Evolutionary conservation across 1,139 yeast genomes (phyloP).

Genomic region (Diutina mesorugosa): DNA sequence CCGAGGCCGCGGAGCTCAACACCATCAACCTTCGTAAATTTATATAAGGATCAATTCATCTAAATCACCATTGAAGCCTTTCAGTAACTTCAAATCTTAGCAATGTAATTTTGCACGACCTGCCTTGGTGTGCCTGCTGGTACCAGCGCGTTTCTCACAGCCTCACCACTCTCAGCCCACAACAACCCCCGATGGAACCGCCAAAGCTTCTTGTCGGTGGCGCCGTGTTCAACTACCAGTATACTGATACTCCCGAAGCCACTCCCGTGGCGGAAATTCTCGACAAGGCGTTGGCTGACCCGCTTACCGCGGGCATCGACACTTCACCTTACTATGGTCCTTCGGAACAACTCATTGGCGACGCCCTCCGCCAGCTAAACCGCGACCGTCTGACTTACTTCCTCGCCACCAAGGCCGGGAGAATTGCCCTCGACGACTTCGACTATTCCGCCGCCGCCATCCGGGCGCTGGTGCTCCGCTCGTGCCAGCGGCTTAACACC

Average conservation of each 20-base stretch:
- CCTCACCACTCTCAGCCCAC: neutral
- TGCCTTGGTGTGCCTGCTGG: too few species aligned
- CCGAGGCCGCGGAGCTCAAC: too few species aligned
- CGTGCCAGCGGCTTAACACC: slow-evolving; percentile 53
- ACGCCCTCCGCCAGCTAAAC: slow-evolving; percentile 36
- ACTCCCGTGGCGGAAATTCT: slow-evolving; percentile 49
- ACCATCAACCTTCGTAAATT: too few species aligned
- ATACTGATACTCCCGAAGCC: slow-evolving; percentile 49
- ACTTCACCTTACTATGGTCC: slow-evolving; percentile 93
- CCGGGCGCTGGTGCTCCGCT: slow-evolving; percentile 48
- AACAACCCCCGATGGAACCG: slow-evolving; percentile 11
- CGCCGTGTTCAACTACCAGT: slow-evolving; percentile 73
- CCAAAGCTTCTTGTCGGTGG: slow-evolving; percentile 73
- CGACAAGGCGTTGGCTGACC: slow-evolving; percentile 22
- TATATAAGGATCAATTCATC: too few species aligned
- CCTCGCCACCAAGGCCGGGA: slow-evolving; percentile 80
- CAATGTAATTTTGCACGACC: too few species aligned
- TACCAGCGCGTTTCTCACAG: too few species aligned
- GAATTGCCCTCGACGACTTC: slow-evolving; percentile 54
- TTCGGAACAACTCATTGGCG: slow-evolving; percentile 65
- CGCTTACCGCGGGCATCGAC: slow-evolving; percentile 59
- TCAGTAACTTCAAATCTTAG: too few species aligned
- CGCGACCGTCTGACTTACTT: slow-evolving; percentile 48
- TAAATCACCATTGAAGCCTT: too few species aligned
- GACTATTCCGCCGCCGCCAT: slow-evolving; percentile 59